Conservation (phyloP, 371 early-diverging fungal genomes). For the Entomophthora muscae region DNA sequence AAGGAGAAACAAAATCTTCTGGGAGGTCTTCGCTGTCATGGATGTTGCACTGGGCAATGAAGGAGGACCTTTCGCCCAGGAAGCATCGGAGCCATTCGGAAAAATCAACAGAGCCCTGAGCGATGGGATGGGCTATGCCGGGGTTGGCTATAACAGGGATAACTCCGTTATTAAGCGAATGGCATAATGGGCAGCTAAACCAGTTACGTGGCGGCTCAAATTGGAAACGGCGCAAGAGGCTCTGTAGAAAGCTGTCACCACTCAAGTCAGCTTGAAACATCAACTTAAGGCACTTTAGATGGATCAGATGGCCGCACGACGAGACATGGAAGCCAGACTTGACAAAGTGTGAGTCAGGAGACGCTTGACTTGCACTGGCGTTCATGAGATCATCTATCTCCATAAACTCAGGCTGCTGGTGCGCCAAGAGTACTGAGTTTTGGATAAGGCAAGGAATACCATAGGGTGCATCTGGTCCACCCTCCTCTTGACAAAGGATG, state of each 20-base stretch:
- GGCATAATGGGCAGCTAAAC: constrained; percentile 82
- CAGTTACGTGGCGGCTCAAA: background rate
- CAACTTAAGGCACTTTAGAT: constrained; percentile 59
- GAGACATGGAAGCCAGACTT: constrained; percentile 48
- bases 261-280: background rate
- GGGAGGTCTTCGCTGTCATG: background rate
- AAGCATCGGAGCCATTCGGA: background rate
- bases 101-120: background rate
- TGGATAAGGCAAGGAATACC: constrained; percentile 75
- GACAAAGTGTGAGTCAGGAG: constrained; percentile 32
- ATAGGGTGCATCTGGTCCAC: constrained; percentile 47
- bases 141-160: constrained; percentile 47
- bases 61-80: background rate
- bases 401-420: constrained; percentile 31
- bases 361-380: constrained; percentile 17
- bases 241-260: background rate
- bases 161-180: constrained; percentile 72
- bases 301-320: constrained; percentile 95
- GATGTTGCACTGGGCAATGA: background rate
- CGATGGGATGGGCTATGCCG: constrained; percentile 16
- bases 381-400: constrained; percentile 12
- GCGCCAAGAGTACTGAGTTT: constrained; percentile 47
- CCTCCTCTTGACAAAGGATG: constrained; percentile 90
- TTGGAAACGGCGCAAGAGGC: background rate
- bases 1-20: background rate